A percentile compares a stretch with the other conserved stretches of the same genome.
Conservation (phyloP, 202 grass and related monocot species). For the Panicum virgatum region DNA sequence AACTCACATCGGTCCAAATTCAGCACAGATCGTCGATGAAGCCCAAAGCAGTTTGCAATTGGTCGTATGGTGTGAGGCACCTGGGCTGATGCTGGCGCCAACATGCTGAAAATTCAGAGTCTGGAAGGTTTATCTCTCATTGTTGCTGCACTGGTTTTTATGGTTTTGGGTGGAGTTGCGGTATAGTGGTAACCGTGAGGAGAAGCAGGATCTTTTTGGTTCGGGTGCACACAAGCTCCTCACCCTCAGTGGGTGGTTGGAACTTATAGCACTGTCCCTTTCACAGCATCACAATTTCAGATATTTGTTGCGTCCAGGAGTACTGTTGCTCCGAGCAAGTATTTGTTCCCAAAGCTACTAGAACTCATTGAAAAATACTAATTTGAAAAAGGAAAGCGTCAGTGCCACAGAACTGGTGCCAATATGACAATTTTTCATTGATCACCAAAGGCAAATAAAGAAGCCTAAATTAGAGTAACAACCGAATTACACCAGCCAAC, state of each 20-base stretch:
- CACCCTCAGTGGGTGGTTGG: constrained; percentile 32
- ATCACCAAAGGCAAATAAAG: neutral
- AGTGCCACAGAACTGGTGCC: neutral
- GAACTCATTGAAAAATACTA: neutral
- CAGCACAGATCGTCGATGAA: neutral
- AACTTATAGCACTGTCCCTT: constrained; percentile 38
- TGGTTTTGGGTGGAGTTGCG: constrained; percentile 29
- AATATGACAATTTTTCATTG: neutral
- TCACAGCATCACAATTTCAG: constrained; percentile 18
- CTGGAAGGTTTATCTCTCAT: constrained; percentile 35
- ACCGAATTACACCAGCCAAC: neutral
- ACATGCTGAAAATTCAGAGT: constrained; percentile 42
- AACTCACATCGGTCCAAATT: constrained; percentile 32
- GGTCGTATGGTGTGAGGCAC: constrained; percentile 19
- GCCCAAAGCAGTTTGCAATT: neutral
- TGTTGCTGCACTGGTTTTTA: constrained; percentile 31
- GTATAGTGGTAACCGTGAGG: constrained; percentile 3
- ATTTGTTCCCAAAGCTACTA: neutral
- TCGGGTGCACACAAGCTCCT: neutral
- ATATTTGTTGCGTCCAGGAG: constrained; percentile 26
- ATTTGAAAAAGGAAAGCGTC: neutral
- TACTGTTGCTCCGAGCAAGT: neutral
- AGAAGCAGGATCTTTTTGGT: constrained; percentile 23
- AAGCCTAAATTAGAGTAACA: neutral
- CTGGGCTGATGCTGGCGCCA: constrained; percentile 36